phyloP scores from a whole-genome alignment of 371 early-diverging fungal genomes.

The Thermomucor indicae-seudaticae region DNA sequence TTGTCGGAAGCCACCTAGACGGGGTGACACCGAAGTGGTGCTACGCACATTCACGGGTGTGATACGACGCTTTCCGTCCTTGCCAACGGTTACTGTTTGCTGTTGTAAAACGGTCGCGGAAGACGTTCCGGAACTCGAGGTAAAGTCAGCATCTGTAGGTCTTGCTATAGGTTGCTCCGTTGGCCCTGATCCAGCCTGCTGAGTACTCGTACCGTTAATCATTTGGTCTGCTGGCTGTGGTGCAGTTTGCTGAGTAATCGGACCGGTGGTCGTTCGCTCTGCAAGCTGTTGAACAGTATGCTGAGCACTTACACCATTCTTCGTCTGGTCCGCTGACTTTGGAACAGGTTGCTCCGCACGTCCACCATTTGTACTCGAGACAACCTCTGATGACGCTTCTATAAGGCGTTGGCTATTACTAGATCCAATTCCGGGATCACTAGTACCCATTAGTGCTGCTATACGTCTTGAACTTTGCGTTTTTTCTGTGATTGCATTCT shows the following conservation, averaged over 20 bases:
- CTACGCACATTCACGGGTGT: constrained; percentile 48
- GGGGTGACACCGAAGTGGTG: not conserved
- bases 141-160: constrained; percentile 8
- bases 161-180: too few species aligned
- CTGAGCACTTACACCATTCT: not conserved
- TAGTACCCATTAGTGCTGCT: constrained; percentile 42
- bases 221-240: too few species aligned
- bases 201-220: too few species aligned
- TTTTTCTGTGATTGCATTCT: constrained; percentile 38
- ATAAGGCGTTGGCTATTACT: too few species aligned
- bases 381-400: too few species aligned
- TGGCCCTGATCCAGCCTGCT: too few species aligned
- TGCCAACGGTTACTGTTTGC: constrained; percentile 65
- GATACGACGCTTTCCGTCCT: constrained; percentile 79
- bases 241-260: too few species aligned
- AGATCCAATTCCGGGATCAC: too few species aligned
- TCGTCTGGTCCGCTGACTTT: not conserved
- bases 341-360: not conserved
- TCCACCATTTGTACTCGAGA: too few species aligned
- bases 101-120: constrained; percentile 9
- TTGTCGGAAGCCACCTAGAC: not conserved
- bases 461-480: constrained; percentile 31
- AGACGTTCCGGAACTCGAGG: constrained; percentile 17
- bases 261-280: too few species aligned
- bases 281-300: too few species aligned